phyloP scores from a whole-genome alignment of 495 filamentous ascomycete genomes.

The Terfezia boudieri region DNA sequence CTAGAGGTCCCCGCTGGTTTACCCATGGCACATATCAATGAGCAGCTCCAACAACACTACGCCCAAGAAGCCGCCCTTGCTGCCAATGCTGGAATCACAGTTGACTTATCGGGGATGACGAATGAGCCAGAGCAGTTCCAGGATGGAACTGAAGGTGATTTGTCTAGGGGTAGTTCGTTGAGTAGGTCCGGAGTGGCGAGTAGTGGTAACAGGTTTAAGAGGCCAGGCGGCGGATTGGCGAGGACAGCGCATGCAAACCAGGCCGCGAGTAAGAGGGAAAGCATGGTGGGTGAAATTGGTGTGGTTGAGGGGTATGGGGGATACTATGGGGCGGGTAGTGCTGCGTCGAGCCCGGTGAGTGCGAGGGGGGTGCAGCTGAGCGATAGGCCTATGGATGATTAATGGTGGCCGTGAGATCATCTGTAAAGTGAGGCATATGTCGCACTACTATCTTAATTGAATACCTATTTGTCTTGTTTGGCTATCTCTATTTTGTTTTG shows the following conservation, averaged over 20 bases:
- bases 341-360: slow-evolving; percentile 11
- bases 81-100: background rate
- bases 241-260: slow-evolving; percentile 12
- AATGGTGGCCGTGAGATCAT: background rate
- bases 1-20: slow-evolving; percentile 37
- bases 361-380: slow-evolving; percentile 51
- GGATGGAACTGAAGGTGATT: slow-evolving; percentile 2
- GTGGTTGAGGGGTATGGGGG: background rate
- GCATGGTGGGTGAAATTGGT: slow-evolving; percentile 17
- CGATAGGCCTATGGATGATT: slow-evolving; percentile 67
- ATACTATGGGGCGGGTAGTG: slow-evolving; percentile 3
- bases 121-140: slow-evolving; percentile 18
- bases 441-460: slow-evolving; percentile 4
- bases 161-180: slow-evolving; percentile 11
- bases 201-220: slow-evolving; percentile 19
- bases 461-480: background rate
- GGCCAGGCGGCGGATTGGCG: slow-evolving; percentile 1
- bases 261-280: slow-evolving; percentile 24
- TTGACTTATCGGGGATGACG: slow-evolving; percentile 13
- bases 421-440: too few relatives aligned
- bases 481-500: slow-evolving; percentile 1
- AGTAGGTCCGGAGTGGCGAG: slow-evolving; percentile 18
- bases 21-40: slow-evolving; percentile 1
- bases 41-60: slow-evolving; percentile 7
- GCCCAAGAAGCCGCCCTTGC: background rate